A percentile compares a stretch with the other conserved stretches of the same genome.
These are phyloP conservation scores for Stenocarpella maydis DNA, from an alignment of 2,329 filamentous ascomycete species.

Conservation along the genomic window DNA sequence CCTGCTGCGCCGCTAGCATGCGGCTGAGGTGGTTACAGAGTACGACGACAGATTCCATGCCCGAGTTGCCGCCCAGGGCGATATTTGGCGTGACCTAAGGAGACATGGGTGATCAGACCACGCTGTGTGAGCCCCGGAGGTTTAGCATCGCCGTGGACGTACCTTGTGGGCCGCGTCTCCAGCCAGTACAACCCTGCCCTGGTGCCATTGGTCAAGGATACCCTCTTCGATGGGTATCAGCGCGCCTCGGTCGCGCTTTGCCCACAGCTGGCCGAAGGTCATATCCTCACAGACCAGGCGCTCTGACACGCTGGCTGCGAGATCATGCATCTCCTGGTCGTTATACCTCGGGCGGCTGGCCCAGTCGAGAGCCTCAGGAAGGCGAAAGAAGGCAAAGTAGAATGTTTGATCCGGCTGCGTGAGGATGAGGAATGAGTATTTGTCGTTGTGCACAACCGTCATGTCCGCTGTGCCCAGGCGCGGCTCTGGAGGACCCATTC, in stretches of 20 bases:
- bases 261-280: not conserved
- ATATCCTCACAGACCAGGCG: not conserved
- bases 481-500: not conserved
- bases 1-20: not conserved
- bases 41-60: not conserved
- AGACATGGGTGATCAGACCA: not conserved
- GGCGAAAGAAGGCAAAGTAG: not conserved
- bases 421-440: not conserved
- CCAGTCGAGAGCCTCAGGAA: not conserved
- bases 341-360: not conserved
- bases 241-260: not conserved
- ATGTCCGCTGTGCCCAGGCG: not conserved
- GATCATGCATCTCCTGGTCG: not conserved
- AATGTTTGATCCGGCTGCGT: not conserved
- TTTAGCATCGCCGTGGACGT: not conserved
- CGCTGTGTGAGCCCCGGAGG: not conserved
- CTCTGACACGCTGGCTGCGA: not conserved
- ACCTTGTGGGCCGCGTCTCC: not conserved
- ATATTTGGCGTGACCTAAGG: not conserved
- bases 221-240: not conserved
- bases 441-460: not conserved
- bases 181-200: not conserved
- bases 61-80: not conserved
- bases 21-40: not conserved
- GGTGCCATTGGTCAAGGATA: not conserved